Evolutionary conservation across 1,284 basidiomycete genomes (phyloP).

Genomic region (Erythrobasidium hasegawianum): DNA sequence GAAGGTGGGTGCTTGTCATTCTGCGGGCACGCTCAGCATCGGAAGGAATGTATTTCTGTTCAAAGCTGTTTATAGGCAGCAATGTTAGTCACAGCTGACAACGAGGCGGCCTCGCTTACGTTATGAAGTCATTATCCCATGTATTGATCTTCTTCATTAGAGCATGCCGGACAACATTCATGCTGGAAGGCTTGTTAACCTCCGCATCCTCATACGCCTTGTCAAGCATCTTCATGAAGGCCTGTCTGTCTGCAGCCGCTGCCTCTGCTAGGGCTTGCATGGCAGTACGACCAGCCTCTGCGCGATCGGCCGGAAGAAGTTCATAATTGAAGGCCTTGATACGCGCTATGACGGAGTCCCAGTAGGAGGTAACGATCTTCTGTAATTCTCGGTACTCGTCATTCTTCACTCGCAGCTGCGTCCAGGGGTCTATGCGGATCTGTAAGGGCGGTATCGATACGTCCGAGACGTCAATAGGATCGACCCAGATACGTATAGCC

Average conservation of each 20-base stretch:
- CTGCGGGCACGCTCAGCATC: conserved; percentile 49
- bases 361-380: conserved; percentile 63
- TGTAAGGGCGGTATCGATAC: conserved; percentile 83
- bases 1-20: conserved; percentile 50
- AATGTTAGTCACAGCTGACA: no score
- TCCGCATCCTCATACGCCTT: conserved; percentile 72
- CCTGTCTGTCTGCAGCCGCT: conserved; percentile 50
- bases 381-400: conserved; percentile 77
- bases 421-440: conserved; percentile 77
- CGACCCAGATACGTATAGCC: conserved; percentile 85
- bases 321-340: conserved; percentile 54
- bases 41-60: conserved; percentile 52
- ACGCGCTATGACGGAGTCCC: conserved; percentile 56
- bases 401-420: conserved; percentile 83
- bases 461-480: conserved; percentile 77
- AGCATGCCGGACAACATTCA: conserved; percentile 80
- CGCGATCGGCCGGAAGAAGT: conserved; percentile 37
- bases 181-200: conserved; percentile 75
- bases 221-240: conserved; percentile 72
- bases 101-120: no score
- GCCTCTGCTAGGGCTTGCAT: conserved; percentile 36
- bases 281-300: conserved; percentile 39
- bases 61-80: conserved; percentile 34
- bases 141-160: conserved; percentile 94
- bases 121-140: conserved; percentile 80